Base-by-base conservation (phyloP, 805 yeast species). In the Starmerella lactis-condensi region DNA sequence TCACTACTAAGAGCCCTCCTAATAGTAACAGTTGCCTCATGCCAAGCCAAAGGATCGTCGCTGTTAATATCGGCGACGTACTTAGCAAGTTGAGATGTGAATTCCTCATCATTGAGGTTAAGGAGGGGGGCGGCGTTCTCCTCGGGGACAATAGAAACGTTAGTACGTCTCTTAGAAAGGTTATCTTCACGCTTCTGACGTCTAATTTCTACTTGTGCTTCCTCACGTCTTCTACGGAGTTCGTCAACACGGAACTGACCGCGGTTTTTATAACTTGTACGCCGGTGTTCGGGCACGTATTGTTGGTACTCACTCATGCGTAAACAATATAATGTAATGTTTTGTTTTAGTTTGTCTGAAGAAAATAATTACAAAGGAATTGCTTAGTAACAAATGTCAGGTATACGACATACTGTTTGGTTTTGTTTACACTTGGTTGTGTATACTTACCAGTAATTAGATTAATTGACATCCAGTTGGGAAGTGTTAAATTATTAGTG, bases 111-210 rank as follows among this genome's bases (percentile, higher is more conserved):
- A 23, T 24, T 25, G n/a, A 31, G 51, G 18, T 40, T 51, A 11
- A 50, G 35, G 19, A 47, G 46, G 28, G 65, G 69, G 29, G 61
- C 68, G 31, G 60, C 69, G 26, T 69, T 72, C 35, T 62, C 68
- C 20, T 65, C 74, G 27, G 60, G 58, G 4, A 21, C 26, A 5
- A 60, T 57, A 32, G 52, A 52, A 30, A 52, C 60, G 31, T 50
- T 52, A 51, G 74, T 82, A 61, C 98, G 74, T 64, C 96, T 75
- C 61, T 89, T 89, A 24, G 93, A 73, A 44, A 89, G 64, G 34
- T 78, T 76, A 54, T 89, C 96, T 53, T 89, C 98, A 52, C 98
- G 72, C 57, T 83, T 83, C 39, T 83, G 93, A 61, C 91, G 89
- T 60, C 98, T 70, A 49, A 89, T 65, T 54, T 83, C 96, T 37